These are phyloP conservation scores for Penicillium roqueforti DNA, from an alignment of 495 filamentous ascomycete genomes.

Conservation along the genomic window DNA sequence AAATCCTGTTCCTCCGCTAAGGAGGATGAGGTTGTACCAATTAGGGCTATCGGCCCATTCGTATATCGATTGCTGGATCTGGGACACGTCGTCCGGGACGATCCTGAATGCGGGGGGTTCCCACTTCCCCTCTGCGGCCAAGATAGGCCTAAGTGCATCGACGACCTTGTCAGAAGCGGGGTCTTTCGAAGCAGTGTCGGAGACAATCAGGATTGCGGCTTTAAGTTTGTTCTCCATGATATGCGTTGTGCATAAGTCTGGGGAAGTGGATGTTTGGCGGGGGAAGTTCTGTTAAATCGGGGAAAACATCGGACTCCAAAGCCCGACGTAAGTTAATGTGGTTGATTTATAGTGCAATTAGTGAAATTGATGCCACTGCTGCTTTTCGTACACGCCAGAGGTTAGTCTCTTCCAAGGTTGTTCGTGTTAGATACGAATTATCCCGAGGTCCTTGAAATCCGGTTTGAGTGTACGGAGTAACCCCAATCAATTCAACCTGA, in stretches of 20 bases:
- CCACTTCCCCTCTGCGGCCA: slow-evolving; percentile 69
- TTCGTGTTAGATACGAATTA: neutral
- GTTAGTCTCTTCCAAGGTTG: neutral
- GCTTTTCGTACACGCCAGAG: neutral
- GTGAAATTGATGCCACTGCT: neutral
- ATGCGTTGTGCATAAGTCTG: slow-evolving; percentile 8
- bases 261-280: slow-evolving; percentile 13
- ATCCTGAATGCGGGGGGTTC: slow-evolving; percentile 62
- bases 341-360: neutral
- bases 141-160: slow-evolving; percentile 59
- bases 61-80: slow-evolving; percentile 69
- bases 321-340: slow-evolving; percentile 6
- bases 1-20: slow-evolving; percentile 93
- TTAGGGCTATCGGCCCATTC: slow-evolving; percentile 61
- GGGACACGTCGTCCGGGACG: slow-evolving; percentile 69
- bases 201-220: slow-evolving; percentile 78
- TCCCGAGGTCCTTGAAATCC: neutral
- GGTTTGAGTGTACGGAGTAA: neutral
- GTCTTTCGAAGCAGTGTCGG: slow-evolving; percentile 85
- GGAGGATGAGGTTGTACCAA: slow-evolving; percentile 70
- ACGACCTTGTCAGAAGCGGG: slow-evolving; percentile 73
- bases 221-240: slow-evolving; percentile 26
- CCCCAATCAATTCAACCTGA: too few species aligned
- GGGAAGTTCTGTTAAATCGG: slow-evolving; percentile 1
- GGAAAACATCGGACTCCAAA: slow-evolving; percentile 14